Evolutionary conservation across 2,329 filamentous ascomycete genomes (phyloP).

Genomic region (Verticillium klebahnii): DNA sequence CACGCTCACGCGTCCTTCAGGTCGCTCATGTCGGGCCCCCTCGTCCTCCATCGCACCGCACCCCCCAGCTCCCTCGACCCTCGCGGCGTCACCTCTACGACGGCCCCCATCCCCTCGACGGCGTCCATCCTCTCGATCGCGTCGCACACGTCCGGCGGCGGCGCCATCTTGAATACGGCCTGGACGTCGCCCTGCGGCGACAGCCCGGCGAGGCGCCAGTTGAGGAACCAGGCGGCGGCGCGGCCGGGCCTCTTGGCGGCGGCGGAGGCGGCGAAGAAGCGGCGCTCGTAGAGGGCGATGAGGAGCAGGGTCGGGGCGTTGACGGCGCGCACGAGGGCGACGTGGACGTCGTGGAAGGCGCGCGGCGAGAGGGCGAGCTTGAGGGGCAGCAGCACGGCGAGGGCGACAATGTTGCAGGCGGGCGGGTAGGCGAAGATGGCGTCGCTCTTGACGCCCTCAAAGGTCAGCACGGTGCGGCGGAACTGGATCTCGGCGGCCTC

Average conservation of each 20-base stretch:
- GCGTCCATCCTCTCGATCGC: conserved; percentile 35
- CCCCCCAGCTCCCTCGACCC: neutral
- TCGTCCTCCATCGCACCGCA: neutral
- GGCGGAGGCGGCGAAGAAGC: conserved; percentile 64
- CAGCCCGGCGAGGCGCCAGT: conserved; percentile 8
- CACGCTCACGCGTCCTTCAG: neutral
- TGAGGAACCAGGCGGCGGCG: conserved; percentile 13
- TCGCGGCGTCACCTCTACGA: neutral
- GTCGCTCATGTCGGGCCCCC: neutral
- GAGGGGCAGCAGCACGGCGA: conserved; percentile 69
- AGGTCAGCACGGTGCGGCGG: conserved; percentile 72
- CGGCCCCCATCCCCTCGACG: neutral
- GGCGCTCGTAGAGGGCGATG: conserved; percentile 67
- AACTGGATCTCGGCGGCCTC: conserved; percentile 79
- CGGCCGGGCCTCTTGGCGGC: conserved; percentile 39
- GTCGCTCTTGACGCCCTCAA: conserved; percentile 82
- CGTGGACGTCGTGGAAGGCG: conserved; percentile 90
- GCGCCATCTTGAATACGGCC: conserved; percentile 67
- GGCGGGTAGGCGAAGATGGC: conserved; percentile 79
- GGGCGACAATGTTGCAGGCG: conserved; percentile 76
- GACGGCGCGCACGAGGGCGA: conserved; percentile 66
- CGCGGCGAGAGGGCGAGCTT: conserved; percentile 74
- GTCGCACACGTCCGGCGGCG: conserved; percentile 55
- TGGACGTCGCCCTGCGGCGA: conserved; percentile 66
- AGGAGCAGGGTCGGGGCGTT: conserved; percentile 71